phyloP scores from a whole-genome alignment of 176 grass and related monocot genomes.

The Aegilops longissima region DNA sequence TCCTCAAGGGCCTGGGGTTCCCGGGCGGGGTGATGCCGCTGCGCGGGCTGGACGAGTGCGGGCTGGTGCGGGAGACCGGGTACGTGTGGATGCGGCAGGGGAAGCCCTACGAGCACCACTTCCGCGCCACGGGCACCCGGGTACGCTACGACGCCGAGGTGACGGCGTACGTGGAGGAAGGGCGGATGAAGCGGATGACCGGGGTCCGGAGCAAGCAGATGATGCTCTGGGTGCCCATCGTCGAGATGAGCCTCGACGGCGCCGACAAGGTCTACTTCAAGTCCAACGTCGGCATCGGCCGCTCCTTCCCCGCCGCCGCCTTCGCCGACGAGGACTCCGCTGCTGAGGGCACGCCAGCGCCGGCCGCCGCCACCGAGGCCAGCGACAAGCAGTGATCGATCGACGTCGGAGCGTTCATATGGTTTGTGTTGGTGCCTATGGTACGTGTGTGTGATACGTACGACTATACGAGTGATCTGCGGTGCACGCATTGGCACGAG shows the following conservation, averaged over 20 bases:
- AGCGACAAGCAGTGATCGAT: background rate
- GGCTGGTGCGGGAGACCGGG: slow-evolving; percentile 76
- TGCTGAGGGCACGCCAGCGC: background rate
- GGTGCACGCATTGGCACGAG: background rate
- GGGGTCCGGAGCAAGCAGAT: slow-evolving; percentile 86
- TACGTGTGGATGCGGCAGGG: slow-evolving; percentile 95
- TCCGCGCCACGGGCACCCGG: slow-evolving; percentile 52
- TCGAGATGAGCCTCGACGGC: slow-evolving; percentile 74
- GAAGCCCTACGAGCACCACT: slow-evolving; percentile 79
- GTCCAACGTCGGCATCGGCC: slow-evolving; percentile 67
- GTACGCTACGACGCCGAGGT: slow-evolving; percentile 80
- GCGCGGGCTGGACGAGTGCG: slow-evolving; percentile 72
- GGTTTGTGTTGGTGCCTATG: background rate
- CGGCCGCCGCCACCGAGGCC: background rate
- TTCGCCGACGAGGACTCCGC: slow-evolving; percentile 54
- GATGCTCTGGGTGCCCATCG: slow-evolving; percentile 89
- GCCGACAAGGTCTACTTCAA: slow-evolving; percentile 76
- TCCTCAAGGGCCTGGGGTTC: slow-evolving; percentile 70
- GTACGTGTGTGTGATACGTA: background rate
- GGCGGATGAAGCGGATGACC: slow-evolving; percentile 84
- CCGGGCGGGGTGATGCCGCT: slow-evolving; percentile 82
- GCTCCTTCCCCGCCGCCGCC: slow-evolving; percentile 66
- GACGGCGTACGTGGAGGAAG: slow-evolving; percentile 84
- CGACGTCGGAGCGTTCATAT: background rate
- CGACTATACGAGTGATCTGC: background rate